Evolutionary conservation across 2,329 filamentous ascomycete genomes (phyloP), one percentile per base, ranked within the genome.

Genomic region (Aspergillus arachidicola): DNA sequence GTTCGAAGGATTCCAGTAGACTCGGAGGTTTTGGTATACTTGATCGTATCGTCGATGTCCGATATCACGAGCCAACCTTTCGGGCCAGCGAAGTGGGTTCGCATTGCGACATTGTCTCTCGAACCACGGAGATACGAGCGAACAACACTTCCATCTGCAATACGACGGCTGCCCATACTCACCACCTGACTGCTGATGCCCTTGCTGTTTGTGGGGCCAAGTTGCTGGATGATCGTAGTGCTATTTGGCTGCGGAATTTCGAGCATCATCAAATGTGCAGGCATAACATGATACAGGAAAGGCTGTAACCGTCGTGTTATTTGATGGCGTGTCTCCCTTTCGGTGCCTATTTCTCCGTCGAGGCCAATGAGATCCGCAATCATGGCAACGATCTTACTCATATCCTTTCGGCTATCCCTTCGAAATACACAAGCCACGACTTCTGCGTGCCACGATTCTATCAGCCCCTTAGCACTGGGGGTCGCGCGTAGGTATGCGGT

Each of bases 11-110:
- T 94, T 3, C 93, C 92, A 9, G 91, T 84, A 0, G 93, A 89
- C 57, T 92, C 90, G 50, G 89, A 87, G 0, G 94, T 97, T 76
- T 91, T 84, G 0, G 94, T 97, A 68, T 94, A 82, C 79, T 98
- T 97, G 82, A 98, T 96, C 0, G 94, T 97, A 78, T 98, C 94
- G 74, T 98, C 95, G 68, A 98, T 87, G 71, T 98, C 94, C 45
- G 91, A 94, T 66, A 97, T 89, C 14, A 98, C 80, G 14, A 87
- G 87, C 93, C 93, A 97, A 9, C 94, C 94, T 55, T 91, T 87
- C 0, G 90, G 86, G 21, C 87, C 88, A 0, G 91, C 91, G 72
- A 91, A 93, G 21, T 88, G 85, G 0, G 92, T 96, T 64, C 86
- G 85, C 84, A 91, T 89, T 46, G 87, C 72, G 0, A 89, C 87